Evolutionary conservation across 73 alveolate genomes (phyloP).

Genomic region (Diophrys sp.): DNA sequence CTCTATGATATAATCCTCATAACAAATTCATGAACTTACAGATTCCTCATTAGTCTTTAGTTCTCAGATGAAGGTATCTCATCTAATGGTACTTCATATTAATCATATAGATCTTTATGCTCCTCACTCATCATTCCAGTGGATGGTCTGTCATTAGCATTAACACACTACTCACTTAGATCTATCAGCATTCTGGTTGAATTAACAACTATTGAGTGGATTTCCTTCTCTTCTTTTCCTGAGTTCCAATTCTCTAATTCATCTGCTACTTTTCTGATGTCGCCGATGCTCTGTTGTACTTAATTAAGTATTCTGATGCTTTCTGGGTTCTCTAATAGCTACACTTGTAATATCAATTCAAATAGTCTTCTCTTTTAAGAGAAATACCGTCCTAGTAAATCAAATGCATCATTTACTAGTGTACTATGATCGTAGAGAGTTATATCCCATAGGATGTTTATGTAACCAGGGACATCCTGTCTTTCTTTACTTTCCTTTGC

Average conservation of each 20-base stretch:
- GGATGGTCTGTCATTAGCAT: too few species aligned
- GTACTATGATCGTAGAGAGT: constrained; percentile 32
- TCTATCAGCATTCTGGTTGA: background rate
- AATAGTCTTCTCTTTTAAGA: constrained; percentile 27
- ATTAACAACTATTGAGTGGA: background rate
- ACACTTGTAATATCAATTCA: constrained; percentile 20
- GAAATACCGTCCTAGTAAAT: constrained; percentile 34
- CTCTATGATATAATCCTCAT: background rate
- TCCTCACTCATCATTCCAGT: too few species aligned
- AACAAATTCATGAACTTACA: background rate
- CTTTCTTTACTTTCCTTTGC: background rate
- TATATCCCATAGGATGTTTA: constrained; percentile 32
- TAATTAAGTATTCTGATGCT: constrained; percentile 23
- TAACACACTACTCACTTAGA: background rate
- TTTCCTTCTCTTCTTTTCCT: background rate
- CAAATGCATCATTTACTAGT: constrained; percentile 34
- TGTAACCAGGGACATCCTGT: constrained; percentile 4
- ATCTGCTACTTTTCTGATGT: background rate
- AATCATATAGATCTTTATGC: background rate
- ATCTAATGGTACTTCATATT: background rate
- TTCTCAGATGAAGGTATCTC: background rate
- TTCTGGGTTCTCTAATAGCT: constrained; percentile 20
- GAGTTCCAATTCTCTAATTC: background rate
- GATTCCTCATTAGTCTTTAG: background rate
- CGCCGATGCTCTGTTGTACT: background rate